Evolutionary conservation across 2,329 filamentous ascomycete genomes (phyloP).

Genomic region (Microdochium nivale): DNA sequence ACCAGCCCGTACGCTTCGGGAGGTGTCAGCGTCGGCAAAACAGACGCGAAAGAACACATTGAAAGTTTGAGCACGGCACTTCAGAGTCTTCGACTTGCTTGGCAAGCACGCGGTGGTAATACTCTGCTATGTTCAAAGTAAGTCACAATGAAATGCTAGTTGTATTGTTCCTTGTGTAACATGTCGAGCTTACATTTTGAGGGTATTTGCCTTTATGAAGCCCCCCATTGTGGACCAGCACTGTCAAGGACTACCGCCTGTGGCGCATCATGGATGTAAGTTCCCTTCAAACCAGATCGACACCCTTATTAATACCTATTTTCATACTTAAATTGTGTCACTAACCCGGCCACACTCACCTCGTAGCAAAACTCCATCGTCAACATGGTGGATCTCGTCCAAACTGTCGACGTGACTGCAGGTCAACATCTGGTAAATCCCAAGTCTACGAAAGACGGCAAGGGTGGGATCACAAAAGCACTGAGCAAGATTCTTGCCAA

Average conservation of each 20-base stretch:
- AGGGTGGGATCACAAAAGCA: not conserved
- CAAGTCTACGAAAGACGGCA: not conserved
- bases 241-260: not conserved
- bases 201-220: not conserved
- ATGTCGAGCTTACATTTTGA: not conserved
- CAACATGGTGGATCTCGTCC: not conserved
- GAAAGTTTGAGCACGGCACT: not conserved
- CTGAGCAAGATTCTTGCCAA: not conserved
- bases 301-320: no score
- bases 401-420: not conserved
- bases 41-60: not conserved
- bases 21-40: not conserved
- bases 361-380: not conserved
- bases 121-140: not conserved
- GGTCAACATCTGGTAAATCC: not conserved
- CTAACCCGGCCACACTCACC: no score
- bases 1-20: not conserved
- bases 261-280: not conserved
- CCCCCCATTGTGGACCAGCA: not conserved
- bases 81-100: not conserved
- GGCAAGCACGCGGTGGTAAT: not conserved
- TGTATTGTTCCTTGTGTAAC: no score
- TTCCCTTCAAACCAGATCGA: not conserved
- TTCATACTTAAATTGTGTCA: no score
- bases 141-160: no score